Evolutionary conservation across 1,284 basidiomycete species (phyloP), one percentile per base, ranked within the genome.

Genomic region (Cryptococcus sp.): DNA sequence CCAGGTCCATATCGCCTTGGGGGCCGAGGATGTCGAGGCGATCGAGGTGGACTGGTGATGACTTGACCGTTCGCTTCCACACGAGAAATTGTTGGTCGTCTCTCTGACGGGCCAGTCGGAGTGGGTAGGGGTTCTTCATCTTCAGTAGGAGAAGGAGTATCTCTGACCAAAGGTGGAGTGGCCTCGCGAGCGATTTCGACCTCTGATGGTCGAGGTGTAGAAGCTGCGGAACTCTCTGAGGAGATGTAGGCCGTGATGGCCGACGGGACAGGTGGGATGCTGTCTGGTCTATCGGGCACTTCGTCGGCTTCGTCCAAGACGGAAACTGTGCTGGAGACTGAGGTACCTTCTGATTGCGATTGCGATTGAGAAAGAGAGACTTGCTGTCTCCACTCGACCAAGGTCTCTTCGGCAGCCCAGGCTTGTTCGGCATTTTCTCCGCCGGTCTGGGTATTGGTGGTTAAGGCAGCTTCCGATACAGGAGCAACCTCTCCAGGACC

Each of bases 11-110:
- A 16, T 9, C 16, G 16, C 16, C 32, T 9, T 9, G 9, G 10
- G 32, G 9, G 16, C 16, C 32, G 39, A 13, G 39, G 18, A 13
- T 9, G 39, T 19, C 10, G 39, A 41, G 2, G 11, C 24, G 7
- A n/a, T 31, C 34, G 5, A n/a, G 18, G 21, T 18, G 21, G 5
- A 31, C 13, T 43, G 22, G 31, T 16, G 32, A 32, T 34, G 32
- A 16, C 10, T 9, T 9, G 16, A 16, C 32, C 32, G 32, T 34
- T 16, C 9, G 32, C 32, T 22, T 40, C 39, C 19, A 37, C 36
- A 42, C 21, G 49, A 36, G 10, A 52, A 43, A 16, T 50, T 40
- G 5, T 46, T 48, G 0, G 55, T 56, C 13, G 36, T 9, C 24
- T 36, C 43, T 3, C 32, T 42, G 7, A 49, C 40, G 34, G 34